Evolutionary conservation across 208 protist genomes (phyloP), one percentile per base, ranked within the genome.

Genomic region (Trypanosoma caninum): DNA sequence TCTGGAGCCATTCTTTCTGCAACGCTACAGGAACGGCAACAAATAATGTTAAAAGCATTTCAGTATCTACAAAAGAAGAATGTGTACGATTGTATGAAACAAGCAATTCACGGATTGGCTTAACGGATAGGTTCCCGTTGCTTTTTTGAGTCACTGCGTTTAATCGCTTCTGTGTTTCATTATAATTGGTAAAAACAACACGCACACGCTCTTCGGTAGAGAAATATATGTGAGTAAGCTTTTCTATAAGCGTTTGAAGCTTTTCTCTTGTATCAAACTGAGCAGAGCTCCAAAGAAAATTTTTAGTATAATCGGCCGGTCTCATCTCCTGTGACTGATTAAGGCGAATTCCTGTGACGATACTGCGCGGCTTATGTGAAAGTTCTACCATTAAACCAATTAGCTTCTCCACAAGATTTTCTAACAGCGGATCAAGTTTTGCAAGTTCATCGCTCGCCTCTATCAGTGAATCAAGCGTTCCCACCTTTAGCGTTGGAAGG

Each of bases 391-490:
- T 91, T 22, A 93, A 59, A 13, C 69, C 50, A 60, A 95, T 83
- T 10, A 95, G 48, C 44, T 93, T 97, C 23, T 84, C 67, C 35
- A 94, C 75, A 16, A 67, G 83, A 47, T 69, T 74, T 57, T 97
- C 91, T 61, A 90, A 62, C 23, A 69, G 40, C 18, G 82, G 57
- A 59, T 97, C 91, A 11, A 97, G 68, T 44, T 93, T 97, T 14
- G 67, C 58, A 3, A 97, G 72, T 40, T 95, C 88, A 60, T 97
- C 91, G 48, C 87, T 94, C 27, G 82, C 82, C 57, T 94, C 87
- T 75, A 97, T 91, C 23, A 97, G 63, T 6, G 85, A 91, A 60
- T 97, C 91, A 11, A 97, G 70, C 6, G 91, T 95, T 47, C 91
- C 91, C 6, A 95, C 80, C 52, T 86, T 89, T 2, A 96, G 66